Conservation (phyloP, 1,284 basidiomycete species). For the Trametes pubescens region DNA sequence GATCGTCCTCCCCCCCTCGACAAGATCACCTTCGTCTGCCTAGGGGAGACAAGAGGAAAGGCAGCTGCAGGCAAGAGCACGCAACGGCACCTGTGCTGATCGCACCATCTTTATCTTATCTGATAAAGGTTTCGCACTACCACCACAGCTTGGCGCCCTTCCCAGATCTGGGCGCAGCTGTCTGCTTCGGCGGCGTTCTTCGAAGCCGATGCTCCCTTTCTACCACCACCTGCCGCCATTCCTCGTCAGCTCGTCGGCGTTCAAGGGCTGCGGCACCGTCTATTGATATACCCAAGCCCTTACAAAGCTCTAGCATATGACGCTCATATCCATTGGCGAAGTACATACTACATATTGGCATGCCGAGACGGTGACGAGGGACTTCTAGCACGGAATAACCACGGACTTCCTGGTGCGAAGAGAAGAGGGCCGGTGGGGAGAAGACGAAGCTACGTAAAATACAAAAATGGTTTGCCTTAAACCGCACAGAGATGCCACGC, state of each 20-base stretch:
- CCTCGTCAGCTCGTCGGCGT: no score
- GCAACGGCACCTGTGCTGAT: constrained; percentile 17
- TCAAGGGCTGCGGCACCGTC: no score
- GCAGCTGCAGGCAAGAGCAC: constrained; percentile 8
- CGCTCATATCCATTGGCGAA: neutral
- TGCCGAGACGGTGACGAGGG: neutral
- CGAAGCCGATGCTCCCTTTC: neutral
- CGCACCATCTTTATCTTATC: constrained; percentile 20
- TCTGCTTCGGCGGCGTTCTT: neutral
- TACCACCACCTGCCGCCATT: no score
- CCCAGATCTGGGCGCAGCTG: neutral
- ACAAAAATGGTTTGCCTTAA: constrained; percentile 1
- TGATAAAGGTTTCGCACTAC: constrained; percentile 13
- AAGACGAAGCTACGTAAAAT: constrained; percentile 7
- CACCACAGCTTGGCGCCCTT: neutral
- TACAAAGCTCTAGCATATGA: neutral
- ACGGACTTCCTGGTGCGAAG: constrained; percentile 11
- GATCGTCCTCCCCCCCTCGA: no score
- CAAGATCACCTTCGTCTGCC: no score
- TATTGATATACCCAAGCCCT: no score
- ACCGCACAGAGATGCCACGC: constrained; percentile 6
- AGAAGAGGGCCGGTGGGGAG: neutral
- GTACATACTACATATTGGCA: constrained; percentile 1
- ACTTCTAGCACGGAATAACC: constrained; percentile 15
- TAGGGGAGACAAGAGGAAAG: no score